phyloP scores from a whole-genome alignment of 176 grass and related monocot genomes.

The Sorghum bicolor region Sorghum_bicolor_NCBIv3 NC_012879.2:52305001-52305500 shows the following conservation, averaged over 20 bases:
- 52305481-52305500: background rate
- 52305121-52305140: background rate
- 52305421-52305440: no score
- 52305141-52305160: background rate
- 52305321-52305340: background rate
- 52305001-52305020: background rate
- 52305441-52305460: no score
- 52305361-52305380: background rate
- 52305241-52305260: background rate
- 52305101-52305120: background rate
- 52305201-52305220: background rate
- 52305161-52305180: background rate
- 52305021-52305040: background rate
- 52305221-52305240: background rate
- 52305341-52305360: background rate
- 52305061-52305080: background rate
- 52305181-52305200: background rate
- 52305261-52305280: background rate
- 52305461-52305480: background rate
- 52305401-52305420: no score
- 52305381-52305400: no score
- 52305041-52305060: background rate
- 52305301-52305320: background rate
- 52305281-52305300: background rate
- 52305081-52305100: background rate